Evolutionary conservation across 1,284 basidiomycete genomes (phyloP).

Genomic region (Ganoderma leucocontextum): DNA sequence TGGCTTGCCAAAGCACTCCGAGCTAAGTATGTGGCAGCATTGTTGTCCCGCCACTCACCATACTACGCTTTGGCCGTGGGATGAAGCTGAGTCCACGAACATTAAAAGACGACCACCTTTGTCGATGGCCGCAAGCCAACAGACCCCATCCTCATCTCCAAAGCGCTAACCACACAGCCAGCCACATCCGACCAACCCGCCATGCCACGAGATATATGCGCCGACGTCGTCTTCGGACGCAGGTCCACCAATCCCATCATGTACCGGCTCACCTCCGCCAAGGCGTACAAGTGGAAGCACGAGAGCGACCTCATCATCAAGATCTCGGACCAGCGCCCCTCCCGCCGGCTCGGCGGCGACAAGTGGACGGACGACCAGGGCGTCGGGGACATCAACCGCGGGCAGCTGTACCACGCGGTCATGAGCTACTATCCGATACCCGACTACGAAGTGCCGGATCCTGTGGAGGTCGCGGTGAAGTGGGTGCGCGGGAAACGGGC

Average conservation of each 20-base stretch:
- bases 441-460: background rate
- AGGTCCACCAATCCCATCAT: conserved; percentile 16
- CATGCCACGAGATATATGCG: conserved; percentile 16
- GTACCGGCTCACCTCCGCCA: conserved; percentile 24
- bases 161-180: background rate
- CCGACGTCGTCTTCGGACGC: conserved; percentile 31
- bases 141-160: background rate
- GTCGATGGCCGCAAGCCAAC: background rate
- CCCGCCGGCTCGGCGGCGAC: conserved; percentile 21
- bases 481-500: conserved; percentile 38
- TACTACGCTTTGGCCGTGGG: background rate
- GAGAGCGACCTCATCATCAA: conserved; percentile 26
- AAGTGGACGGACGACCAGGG: conserved; percentile 21
- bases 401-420: conserved; percentile 23
- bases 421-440: conserved; percentile 20
- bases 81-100: background rate
- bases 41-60: background rate
- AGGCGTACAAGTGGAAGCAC: conserved; percentile 9
- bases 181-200: background rate
- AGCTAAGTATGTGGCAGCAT: background rate
- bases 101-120: background rate
- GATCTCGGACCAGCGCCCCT: conserved; percentile 14
- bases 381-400: conserved; percentile 17
- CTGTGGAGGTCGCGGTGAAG: conserved; percentile 31
- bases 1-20: background rate